Evolutionary conservation across 768 basidiomycete species (phyloP).

Genomic region (Rhizopogon vinicolor): DNA sequence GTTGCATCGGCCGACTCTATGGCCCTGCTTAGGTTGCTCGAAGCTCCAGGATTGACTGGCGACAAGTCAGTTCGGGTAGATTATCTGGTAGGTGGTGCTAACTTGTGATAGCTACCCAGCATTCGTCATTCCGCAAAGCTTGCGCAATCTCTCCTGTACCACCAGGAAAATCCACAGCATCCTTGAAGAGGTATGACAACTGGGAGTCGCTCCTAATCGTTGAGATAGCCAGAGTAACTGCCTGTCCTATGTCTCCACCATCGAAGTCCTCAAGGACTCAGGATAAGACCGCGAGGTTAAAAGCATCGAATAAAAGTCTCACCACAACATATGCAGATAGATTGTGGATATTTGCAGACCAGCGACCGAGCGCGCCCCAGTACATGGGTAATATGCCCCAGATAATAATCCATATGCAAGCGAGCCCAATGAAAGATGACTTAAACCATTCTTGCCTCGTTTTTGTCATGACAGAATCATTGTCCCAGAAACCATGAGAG

Average conservation of each 20-base stretch:
- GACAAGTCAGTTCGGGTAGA: constrained; percentile 14
- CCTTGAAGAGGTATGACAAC: constrained; percentile 41
- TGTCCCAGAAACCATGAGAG: constrained; percentile 22
- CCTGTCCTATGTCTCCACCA: constrained; percentile 44
- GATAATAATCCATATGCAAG: constrained; percentile 39
- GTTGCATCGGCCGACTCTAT: constrained; percentile 35
- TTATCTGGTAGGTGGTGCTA: constrained; percentile 22
- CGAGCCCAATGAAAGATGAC: constrained; percentile 31
- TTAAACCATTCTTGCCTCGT: constrained; percentile 38
- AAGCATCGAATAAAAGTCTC: constrained; percentile 15
- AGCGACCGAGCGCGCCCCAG: constrained; percentile 53
- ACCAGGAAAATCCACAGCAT: constrained; percentile 38
- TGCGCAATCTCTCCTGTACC: constrained; percentile 36
- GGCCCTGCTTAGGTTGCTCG: constrained; percentile 30
- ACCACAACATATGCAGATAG: constrained; percentile 54
- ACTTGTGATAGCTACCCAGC: constrained; percentile 48
- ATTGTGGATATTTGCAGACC: constrained; percentile 30
- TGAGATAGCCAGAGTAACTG: constrained; percentile 36
- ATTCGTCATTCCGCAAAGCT: constrained; percentile 43
- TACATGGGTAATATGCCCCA: constrained; percentile 51
- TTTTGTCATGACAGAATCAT: constrained; percentile 16
- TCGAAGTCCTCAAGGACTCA: constrained; percentile 49
- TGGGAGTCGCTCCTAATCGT: constrained; percentile 23
- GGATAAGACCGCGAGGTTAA: background rate
- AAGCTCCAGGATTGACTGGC: constrained; percentile 40